Percentiles rank a stretch among this genome's conserved stretches.
Evolutionary conservation across 164 flowering plant species (phyloP).

Genomic region (Magnolia kwangsiensis): DNA sequence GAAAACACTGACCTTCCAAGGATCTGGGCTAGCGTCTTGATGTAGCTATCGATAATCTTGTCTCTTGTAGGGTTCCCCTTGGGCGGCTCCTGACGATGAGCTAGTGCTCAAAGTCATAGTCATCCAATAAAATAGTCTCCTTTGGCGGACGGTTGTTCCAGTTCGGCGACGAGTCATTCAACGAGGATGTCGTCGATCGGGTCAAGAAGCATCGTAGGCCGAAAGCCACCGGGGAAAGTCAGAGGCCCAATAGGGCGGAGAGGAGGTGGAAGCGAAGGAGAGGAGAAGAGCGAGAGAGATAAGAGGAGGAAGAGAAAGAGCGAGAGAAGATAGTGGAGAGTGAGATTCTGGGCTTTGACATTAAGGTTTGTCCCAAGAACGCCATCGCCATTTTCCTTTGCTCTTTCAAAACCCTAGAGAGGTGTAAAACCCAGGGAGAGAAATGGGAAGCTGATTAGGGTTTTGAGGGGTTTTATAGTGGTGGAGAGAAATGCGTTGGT

Average conservation of each 20-base stretch:
- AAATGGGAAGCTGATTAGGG: too few relatives aligned
- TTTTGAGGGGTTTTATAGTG: too few relatives aligned
- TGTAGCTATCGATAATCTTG: conserved; percentile 56
- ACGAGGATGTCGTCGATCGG: conserved; percentile 50
- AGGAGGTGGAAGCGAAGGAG: conserved; percentile 46
- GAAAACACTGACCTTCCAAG: too few relatives aligned
- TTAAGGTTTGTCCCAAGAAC: not conserved
- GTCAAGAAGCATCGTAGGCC: conserved; percentile 42
- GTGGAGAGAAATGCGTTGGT: too few relatives aligned
- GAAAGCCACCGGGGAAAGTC: conserved; percentile 9
- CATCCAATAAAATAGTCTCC: conserved; percentile 80
- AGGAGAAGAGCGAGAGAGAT: conserved; percentile 7
- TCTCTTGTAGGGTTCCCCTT: conserved; percentile 74
- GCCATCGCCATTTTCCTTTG: not conserved
- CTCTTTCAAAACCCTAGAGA: not conserved
- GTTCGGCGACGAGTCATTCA: conserved; percentile 77
- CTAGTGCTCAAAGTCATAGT: conserved; percentile 97
- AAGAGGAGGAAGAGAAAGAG: conserved; percentile 9
- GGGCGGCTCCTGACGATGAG: conserved; percentile 74
- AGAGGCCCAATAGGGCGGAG: conserved; percentile 25
- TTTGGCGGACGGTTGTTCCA: conserved; percentile 83
- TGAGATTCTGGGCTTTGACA: not conserved
- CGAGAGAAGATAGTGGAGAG: not conserved
- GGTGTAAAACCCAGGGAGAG: not conserved
- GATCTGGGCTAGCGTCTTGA: conserved; percentile 32